Evolutionary conservation across 345 rosid species (phyloP), one percentile per base, ranked within the genome.

Genomic region (Aquilaria yunnanensis): DNA sequence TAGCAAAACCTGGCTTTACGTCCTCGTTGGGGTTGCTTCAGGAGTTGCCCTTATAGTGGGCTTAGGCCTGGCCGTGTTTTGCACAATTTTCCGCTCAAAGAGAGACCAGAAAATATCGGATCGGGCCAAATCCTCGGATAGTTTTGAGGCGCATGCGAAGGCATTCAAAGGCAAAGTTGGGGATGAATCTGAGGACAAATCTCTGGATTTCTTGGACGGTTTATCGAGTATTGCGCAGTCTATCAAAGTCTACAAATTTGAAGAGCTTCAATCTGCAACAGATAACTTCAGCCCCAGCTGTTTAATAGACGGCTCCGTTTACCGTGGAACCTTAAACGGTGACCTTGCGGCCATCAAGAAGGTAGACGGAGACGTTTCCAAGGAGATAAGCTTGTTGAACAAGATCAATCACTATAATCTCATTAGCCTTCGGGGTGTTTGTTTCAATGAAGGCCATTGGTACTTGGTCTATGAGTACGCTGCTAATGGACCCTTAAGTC

Each of bases 261-360:
- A 77, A 13, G 95, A 88, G n/a, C 72, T 89, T 12, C 69, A 69
- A 61, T 69, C 78, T 49, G 95, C 95, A 23, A 91, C 96, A 0
- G 79, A 81, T 14, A 71, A 83, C 68, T 91, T 88, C 84, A 76
- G 80, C 49, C 65, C 86, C 23, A 62, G 74, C 48, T 72, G 75
- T 60, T 80, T 64, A 64, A 77, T 80, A 4, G 76, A 71, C 63
- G 92, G 83, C 57, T 86, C 87, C 7, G 84, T 90, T 37, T 83
- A 81, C 64, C 75, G 76, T 4, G 97, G 92, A 14, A 74, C 58
- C 31, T 71, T 91, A 60, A 78, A 83, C 34, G 90, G 90, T 5
- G 94, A 91, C 62, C 77, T 69, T 9, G 94, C 87, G 34, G 87
- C 85, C 62, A 88, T 91, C 55, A 86, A 85, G 92, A 84, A 85